Evolutionary conservation across 106 monocot genomes (phyloP).

Genomic region (Posidonia australis): DNA sequence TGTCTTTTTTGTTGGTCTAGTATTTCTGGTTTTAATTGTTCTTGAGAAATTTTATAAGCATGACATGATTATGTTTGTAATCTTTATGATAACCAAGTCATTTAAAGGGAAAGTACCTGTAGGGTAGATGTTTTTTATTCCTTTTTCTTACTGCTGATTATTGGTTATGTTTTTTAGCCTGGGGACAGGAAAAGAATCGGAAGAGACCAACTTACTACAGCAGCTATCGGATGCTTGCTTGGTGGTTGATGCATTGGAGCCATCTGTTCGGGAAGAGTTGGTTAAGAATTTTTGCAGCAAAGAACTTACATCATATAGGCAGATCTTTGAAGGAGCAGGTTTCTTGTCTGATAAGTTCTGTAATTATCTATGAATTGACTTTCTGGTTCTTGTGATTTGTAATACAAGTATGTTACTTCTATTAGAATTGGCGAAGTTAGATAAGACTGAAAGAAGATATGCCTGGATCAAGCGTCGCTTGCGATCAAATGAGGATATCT

Average conservation of each 20-base stretch:
- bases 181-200: slow-evolving; percentile 98
- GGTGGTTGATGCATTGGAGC: slow-evolving; percentile 95
- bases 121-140: not conserved
- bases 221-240: slow-evolving; percentile 96
- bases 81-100: too few relatives aligned
- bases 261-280: slow-evolving; percentile 93
- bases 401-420: not conserved
- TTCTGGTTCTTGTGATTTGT: not conserved
- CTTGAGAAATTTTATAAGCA: too few relatives aligned
- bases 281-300: slow-evolving; percentile 94
- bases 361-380: not conserved
- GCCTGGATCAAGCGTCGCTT: slow-evolving; percentile 92
- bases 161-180: slow-evolving; percentile 40
- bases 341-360: not conserved
- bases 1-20: too few relatives aligned
- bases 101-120: not conserved
- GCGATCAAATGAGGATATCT: slow-evolving; percentile 92
- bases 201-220: slow-evolving; percentile 80
- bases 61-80: too few relatives aligned
- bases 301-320: slow-evolving; percentile 88
- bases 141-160: not conserved
- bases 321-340: slow-evolving; percentile 99
- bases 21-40: too few relatives aligned
- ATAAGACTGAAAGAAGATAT: slow-evolving; percentile 96
- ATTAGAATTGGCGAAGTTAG: slow-evolving; percentile 85